Conservation (phyloP, 306 rosid genomes). For the Parietaria judaica region DNA sequence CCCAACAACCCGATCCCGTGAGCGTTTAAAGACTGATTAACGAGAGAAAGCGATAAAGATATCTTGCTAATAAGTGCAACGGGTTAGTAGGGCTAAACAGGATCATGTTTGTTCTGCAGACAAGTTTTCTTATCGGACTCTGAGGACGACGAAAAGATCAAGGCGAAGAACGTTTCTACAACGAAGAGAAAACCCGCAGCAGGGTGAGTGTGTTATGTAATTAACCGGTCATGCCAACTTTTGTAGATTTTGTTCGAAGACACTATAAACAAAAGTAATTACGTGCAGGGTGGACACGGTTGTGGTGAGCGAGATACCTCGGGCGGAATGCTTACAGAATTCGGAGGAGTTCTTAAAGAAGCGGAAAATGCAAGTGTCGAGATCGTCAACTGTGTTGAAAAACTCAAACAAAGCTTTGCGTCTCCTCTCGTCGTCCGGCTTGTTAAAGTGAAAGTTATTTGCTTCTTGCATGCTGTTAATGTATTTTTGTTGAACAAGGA, state of each 20-base stretch:
- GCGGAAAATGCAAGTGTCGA: conserved; percentile 55
- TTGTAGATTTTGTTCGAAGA: too few species aligned
- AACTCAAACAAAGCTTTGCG: conserved; percentile 80
- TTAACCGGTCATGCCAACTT: too few species aligned
- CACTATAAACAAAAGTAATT: conserved; percentile 1
- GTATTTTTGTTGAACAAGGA: not conserved
- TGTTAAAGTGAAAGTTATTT: conserved; percentile 24
- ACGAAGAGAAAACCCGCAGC: conserved; percentile 55
- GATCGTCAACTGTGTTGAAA: conserved; percentile 70
- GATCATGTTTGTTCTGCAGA: conserved; percentile 35
- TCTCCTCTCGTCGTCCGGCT: conserved; percentile 53
- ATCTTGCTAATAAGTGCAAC: not conserved
- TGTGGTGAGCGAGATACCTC: conserved; percentile 42
- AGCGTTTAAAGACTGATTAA: too few species aligned
- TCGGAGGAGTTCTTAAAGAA: conserved; percentile 75
- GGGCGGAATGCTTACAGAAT: conserved; percentile 53
- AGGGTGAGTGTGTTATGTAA: conserved; percentile 34
- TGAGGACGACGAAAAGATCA: conserved; percentile 58
- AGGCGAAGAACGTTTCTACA: conserved; percentile 25
- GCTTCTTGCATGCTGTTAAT: not conserved
- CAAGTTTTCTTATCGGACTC: conserved; percentile 45
- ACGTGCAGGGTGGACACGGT: conserved; percentile 55
- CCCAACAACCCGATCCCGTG: too few species aligned
- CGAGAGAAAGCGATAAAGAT: too few species aligned
- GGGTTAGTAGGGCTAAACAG: conserved; percentile 12